Conservation (phyloP, 805 yeast species). For the Lipomyces yamanashiensis region DNA sequence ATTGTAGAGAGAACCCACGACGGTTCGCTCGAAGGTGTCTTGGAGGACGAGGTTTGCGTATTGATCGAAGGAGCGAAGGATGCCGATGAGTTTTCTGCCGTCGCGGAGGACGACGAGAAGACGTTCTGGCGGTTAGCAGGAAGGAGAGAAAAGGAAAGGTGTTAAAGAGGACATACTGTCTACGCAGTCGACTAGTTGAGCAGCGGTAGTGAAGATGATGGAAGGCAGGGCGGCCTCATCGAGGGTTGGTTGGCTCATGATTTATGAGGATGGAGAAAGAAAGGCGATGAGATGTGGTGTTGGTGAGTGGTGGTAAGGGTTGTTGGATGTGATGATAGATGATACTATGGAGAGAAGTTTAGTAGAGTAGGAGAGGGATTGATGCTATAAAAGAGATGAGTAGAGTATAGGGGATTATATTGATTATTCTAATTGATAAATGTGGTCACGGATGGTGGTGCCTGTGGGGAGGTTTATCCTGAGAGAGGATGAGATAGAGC, state of each 20-base stretch:
- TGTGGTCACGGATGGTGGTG: too few relatives aligned
- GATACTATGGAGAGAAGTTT: too few relatives aligned
- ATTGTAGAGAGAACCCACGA: slow-evolving; percentile 63
- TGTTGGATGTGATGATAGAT: background rate
- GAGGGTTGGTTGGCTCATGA: background rate
- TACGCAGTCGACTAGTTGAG: slow-evolving; percentile 49
- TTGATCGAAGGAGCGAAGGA: slow-evolving; percentile 92
- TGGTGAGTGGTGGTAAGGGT: background rate
- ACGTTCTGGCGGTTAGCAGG: slow-evolving; percentile 48
- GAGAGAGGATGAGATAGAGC: too few relatives aligned
- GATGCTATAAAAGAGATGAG: too few relatives aligned
- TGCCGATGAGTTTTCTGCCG: slow-evolving; percentile 86
- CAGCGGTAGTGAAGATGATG: slow-evolving; percentile 52
- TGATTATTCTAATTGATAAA: too few relatives aligned
- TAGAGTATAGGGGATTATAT: too few relatives aligned
- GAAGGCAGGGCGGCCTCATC: slow-evolving; percentile 48
- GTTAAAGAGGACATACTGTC: slow-evolving; percentile 46
- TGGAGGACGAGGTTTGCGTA: slow-evolving; percentile 91
- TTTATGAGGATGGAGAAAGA: background rate
- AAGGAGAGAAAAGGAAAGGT: background rate
- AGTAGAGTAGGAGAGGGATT: too few relatives aligned
- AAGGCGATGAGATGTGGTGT: background rate
- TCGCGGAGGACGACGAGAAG: slow-evolving; percentile 87
- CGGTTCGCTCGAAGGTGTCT: slow-evolving; percentile 83
- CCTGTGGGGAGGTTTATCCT: too few relatives aligned